A percentile compares a stretch with the other conserved stretches of the same genome.
Evolutionary conservation across 495 filamentous ascomycete species (phyloP).

Genomic region (Terfezia boudieri): DNA sequence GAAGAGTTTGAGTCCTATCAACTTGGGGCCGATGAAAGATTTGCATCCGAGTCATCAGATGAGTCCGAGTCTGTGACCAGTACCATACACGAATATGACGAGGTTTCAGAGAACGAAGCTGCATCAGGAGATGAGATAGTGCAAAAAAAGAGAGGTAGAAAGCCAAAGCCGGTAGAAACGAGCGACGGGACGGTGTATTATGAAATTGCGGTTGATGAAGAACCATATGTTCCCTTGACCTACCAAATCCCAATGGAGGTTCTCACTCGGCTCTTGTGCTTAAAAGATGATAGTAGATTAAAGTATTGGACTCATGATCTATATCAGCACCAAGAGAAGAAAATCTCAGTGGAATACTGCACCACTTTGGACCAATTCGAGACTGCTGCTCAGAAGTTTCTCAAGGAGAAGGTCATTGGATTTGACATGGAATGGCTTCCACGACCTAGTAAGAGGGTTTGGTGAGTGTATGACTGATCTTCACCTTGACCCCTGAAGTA

Average conservation of each 20-base stretch:
- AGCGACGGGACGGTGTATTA: background rate
- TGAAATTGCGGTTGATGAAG: background rate
- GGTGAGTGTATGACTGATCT: background rate
- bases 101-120: background rate
- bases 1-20: background rate
- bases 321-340: slow-evolving; percentile 31
- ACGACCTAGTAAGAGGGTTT: background rate
- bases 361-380: slow-evolving; percentile 41
- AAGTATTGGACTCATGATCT: slow-evolving; percentile 44
- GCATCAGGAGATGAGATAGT: background rate
- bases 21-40: background rate
- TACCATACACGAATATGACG: background rate
- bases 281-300: background rate
- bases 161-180: background rate
- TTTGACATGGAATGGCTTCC: slow-evolving; percentile 74
- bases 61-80: background rate
- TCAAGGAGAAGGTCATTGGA: slow-evolving; percentile 45
- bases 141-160: background rate
- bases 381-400: slow-evolving; percentile 40
- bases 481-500: too few relatives aligned
- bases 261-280: background rate
- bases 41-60: background rate
- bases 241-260: slow-evolving; percentile 6
- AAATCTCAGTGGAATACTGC: slow-evolving; percentile 55
- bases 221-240: slow-evolving; percentile 8